Conservation (phyloP, 2,329 filamentous ascomycete species). For the Aspergillus latus region DNA sequence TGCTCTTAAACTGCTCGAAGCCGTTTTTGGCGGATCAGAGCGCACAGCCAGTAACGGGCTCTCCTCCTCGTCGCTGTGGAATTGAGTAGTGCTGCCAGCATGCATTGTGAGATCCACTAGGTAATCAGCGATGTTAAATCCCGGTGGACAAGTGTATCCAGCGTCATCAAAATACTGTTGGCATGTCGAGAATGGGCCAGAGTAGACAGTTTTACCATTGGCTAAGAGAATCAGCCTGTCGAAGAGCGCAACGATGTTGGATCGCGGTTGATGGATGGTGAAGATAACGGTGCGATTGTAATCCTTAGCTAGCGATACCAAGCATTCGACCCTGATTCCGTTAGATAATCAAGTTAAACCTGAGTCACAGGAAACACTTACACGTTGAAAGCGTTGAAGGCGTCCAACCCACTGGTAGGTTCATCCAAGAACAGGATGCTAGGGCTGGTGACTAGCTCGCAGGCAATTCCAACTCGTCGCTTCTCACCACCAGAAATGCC, state of each 20-base stretch:
- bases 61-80: conserved; percentile 54
- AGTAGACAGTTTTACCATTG: conserved; percentile 87
- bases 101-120: conserved; percentile 98
- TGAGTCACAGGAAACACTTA: neutral
- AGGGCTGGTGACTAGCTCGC: conserved; percentile 94
- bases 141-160: conserved; percentile 89
- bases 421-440: conserved; percentile 97
- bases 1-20: conserved; percentile 81
- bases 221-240: conserved; percentile 90
- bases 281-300: conserved; percentile 98
- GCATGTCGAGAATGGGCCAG: conserved; percentile 82
- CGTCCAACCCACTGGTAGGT: conserved; percentile 92
- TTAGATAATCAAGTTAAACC: neutral
- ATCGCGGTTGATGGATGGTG: conserved; percentile 96
- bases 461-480: conserved; percentile 92
- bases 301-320: conserved; percentile 90
- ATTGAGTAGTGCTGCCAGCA: conserved; percentile 60
- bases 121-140: conserved; percentile 98
- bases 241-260: conserved; percentile 96
- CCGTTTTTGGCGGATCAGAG: conserved; percentile 64
- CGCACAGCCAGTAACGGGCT: conserved; percentile 58
- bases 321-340: conserved; percentile 66
- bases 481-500: conserved; percentile 98
- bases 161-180: conserved; percentile 90
- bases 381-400: conserved; percentile 97